Evolutionary conservation across 2,329 filamentous ascomycete species (phyloP), one percentile per base, ranked within the genome.

Genomic region (Macrophomina pseudophaseolina): DNA sequence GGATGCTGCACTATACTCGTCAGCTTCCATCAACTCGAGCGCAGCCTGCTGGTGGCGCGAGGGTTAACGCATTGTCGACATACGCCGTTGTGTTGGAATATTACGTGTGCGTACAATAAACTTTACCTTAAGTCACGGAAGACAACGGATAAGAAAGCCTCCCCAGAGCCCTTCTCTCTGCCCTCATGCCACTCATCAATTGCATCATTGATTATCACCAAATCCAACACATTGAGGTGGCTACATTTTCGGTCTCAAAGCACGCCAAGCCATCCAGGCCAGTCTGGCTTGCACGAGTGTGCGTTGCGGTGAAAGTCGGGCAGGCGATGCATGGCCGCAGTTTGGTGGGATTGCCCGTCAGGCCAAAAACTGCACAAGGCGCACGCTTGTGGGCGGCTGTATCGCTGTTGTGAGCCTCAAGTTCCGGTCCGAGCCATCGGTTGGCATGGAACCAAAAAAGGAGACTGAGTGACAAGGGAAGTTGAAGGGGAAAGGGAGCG

Each of bases 401-500:
- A 42, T 44, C 12, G 23, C 54, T 58, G 23, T 44, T 30, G 16
- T 35, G 23, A 16, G 56, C 4, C 33, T 35, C 5, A 16, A 28
- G 3, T 2, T n/a, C 14, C 35, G 33, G 35, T 11, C 6, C 28
- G 33, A 3, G 33, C 33, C 35, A 40, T 40, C 35, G 18, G 35
- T 8, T 32, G 38, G 56, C n/a, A 40, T 12, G 16, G 40, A 44
- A 18, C 12, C 23, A 9, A n/a, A 14, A 44, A 58, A 58, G 30
- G 56, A 40, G 40, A 46, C 42, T 28, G 4, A 33, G 28, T 7
- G 5, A 12, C 23, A 32, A 33, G 54, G 44, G 54, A 59, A 46
- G 56, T 60, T 60, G 42, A 18, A 60, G 56, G 56, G 40, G 30
- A 23, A 58, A 23, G 53, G 18, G 53, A 30, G 30, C 35, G 53